Percentiles rank a stretch among this genome's conserved stretches.
Evolutionary conservation across 371 early-diverging fungal genomes (phyloP).

Genomic region (Mortierella sp.): DNA sequence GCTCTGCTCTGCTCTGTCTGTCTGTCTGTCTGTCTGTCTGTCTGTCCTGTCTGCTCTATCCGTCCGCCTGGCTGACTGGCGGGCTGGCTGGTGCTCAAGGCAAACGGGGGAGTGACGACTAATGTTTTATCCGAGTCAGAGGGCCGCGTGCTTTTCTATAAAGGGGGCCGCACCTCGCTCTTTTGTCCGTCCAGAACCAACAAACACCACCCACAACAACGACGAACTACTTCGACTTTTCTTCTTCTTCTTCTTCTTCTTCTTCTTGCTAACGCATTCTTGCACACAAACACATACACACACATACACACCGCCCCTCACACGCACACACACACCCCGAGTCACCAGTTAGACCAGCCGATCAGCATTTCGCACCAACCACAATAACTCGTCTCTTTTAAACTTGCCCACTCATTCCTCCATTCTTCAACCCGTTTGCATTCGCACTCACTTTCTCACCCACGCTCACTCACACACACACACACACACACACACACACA

Average conservation of each 20-base stretch:
- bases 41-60: too few species aligned
- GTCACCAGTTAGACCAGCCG: too few species aligned
- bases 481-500: conserved; percentile 2
- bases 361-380: too few species aligned
- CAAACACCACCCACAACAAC: not conserved
- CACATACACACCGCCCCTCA: not conserved
- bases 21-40: too few species aligned
- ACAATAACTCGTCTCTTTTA: not conserved
- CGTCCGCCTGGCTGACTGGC: too few species aligned
- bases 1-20: too few species aligned
- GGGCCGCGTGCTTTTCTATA: not conserved
- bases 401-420: not conserved
- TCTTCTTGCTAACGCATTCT: not conserved
- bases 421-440: not conserved
- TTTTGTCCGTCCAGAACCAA: not conserved
- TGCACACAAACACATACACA: not conserved
- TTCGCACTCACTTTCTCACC: too few species aligned
- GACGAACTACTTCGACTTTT: not conserved
- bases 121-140: conserved; percentile 4
- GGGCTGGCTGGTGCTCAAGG: too few species aligned
- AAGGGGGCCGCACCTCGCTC: not conserved
- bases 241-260: not conserved
- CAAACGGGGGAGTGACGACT: too few species aligned
- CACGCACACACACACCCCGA: too few species aligned
- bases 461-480: too few species aligned